Evolutionary conservation across 163 green algal species (phyloP).

Genomic region (Coccomyxa subellipsoidea): DNA sequence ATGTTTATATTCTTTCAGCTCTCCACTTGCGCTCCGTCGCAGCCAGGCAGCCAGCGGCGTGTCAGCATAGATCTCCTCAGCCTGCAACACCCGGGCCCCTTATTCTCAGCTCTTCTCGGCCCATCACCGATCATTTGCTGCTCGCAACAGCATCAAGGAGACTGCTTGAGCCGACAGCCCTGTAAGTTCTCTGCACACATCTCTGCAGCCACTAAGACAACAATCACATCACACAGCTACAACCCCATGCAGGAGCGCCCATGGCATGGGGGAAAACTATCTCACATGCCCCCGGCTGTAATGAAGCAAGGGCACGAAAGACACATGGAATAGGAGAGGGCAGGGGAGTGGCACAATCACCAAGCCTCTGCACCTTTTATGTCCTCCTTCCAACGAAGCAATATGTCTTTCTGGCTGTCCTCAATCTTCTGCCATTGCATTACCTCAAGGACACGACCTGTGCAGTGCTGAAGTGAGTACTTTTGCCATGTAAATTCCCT

Average conservation of each 20-base stretch:
- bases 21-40: neutral
- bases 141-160: neutral
- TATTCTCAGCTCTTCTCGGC: no score
- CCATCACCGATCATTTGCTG: no score
- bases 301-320: neutral
- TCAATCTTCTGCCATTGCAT: no score
- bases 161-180: neutral
- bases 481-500: no score
- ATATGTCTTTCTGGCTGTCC: no score
- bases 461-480: no score
- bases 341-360: neutral
- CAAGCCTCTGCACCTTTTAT: neutral
- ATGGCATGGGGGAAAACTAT: neutral
- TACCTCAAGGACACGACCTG: no score
- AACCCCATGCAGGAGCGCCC: neutral
- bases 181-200: no score
- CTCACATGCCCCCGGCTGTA: neutral
- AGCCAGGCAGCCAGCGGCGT: neutral
- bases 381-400: neutral
- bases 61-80: neutral
- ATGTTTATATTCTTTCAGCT: neutral
- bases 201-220: no score
- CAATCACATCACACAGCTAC: neutral
- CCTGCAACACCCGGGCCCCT: neutral
- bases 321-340: neutral